phyloP scores from a whole-genome alignment of 257 asterid species.

The Primulina tabacum region DNA sequence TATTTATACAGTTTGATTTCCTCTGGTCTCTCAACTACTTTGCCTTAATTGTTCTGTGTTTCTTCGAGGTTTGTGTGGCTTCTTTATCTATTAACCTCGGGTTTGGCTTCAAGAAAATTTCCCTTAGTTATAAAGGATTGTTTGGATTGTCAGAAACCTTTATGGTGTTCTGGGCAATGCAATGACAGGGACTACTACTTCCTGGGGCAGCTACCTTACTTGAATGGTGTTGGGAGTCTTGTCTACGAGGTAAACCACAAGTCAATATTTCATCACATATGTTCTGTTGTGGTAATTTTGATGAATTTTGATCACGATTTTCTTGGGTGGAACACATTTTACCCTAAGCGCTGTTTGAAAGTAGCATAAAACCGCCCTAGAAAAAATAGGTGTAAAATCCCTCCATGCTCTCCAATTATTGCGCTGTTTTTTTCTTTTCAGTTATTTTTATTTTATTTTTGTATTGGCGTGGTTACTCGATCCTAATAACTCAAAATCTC shows the following conservation, averaged over 20 bases:
- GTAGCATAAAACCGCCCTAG: not conserved
- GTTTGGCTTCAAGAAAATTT: constrained; percentile 8
- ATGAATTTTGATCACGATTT: not conserved
- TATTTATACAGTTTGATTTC: constrained; percentile 71
- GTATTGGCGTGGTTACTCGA: no score
- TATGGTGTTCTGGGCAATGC: constrained; percentile 87
- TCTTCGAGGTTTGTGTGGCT: constrained; percentile 58
- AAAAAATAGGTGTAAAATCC: not conserved
- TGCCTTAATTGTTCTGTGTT: constrained; percentile 72
- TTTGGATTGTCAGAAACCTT: constrained; percentile 75
- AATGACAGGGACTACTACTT: constrained; percentile 69
- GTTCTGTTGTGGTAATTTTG: constrained; percentile 15
- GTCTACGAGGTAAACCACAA: constrained; percentile 68
- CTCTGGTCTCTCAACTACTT: constrained; percentile 89
- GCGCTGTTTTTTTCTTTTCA: not conserved
- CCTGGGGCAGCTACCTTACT: constrained; percentile 89
- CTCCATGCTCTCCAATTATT: not conserved
- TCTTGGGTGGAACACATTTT: not conserved
- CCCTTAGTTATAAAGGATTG: constrained; percentile 23
- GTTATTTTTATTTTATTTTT: no score
- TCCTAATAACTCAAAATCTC: no score
- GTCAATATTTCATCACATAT: constrained; percentile 4
- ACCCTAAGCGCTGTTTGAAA: not conserved
- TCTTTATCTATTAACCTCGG: constrained; percentile 18
- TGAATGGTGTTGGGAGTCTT: constrained; percentile 65